phyloP scores from a whole-genome alignment of 148 eudicot genomes.

The Drosera capensis region DNA sequence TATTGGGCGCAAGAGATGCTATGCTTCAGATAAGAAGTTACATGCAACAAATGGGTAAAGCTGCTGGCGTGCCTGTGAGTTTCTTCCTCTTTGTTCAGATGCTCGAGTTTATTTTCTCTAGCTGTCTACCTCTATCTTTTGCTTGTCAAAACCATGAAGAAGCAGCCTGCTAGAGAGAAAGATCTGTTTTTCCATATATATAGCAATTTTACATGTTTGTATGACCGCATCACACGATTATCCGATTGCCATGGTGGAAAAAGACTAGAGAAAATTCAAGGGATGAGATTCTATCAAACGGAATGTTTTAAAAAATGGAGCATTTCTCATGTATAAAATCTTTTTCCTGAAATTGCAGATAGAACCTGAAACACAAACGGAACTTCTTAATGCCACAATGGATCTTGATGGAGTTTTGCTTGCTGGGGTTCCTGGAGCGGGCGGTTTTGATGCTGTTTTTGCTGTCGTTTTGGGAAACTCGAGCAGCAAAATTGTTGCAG shows the following conservation, averaged over 20 bases:
- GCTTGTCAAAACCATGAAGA: background rate
- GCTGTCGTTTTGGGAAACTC: conserved; percentile 58
- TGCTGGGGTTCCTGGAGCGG: conserved; percentile 98
- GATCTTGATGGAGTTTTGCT: conserved; percentile 69
- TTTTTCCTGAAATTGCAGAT: conserved; percentile 34
- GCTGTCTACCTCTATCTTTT: no score
- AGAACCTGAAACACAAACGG: conserved; percentile 83
- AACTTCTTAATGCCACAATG: conserved; percentile 74
- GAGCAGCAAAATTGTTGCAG: conserved; percentile 34
- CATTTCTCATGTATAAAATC: conserved; percentile 1
- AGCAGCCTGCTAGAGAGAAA: background rate
- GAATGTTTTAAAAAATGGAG: background rate
- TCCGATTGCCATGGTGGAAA: no score
- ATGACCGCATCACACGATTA: no score
- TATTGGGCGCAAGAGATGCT: conserved; percentile 64
- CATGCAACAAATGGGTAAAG: conserved; percentile 91
- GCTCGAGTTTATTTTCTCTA: no score
- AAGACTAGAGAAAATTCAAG: background rate
- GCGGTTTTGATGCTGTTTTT: conserved; percentile 90
- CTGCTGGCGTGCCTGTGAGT: conserved; percentile 82
- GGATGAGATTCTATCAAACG: background rate
- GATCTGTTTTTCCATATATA: no score
- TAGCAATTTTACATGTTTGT: no score
- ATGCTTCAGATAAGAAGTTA: conserved; percentile 71
- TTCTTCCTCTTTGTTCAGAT: conserved; percentile 1